These are phyloP conservation scores for Lasiosphaeria miniovina DNA, from an alignment of 495 filamentous ascomycete species.

Conservation along the genomic window DNA sequence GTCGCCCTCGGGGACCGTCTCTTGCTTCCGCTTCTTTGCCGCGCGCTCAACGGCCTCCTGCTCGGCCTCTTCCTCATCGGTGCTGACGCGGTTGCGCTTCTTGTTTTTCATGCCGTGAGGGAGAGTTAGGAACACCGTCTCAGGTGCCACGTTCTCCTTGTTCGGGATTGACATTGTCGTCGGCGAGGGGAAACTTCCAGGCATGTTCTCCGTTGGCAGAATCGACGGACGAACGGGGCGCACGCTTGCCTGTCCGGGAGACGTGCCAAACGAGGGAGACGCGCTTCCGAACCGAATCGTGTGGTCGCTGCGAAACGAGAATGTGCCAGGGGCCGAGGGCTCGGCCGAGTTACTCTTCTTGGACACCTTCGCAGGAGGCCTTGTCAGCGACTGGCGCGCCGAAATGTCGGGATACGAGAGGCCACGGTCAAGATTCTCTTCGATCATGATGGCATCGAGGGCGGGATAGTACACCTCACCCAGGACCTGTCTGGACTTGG, in stretches of 20 bases:
- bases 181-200: constrained; percentile 46
- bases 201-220: constrained; percentile 41
- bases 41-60: constrained; percentile 39
- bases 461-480: constrained; percentile 35
- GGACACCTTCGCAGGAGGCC: constrained; percentile 25
- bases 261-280: constrained; percentile 46
- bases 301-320: constrained; percentile 59
- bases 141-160: constrained; percentile 49
- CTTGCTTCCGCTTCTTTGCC: constrained; percentile 46
- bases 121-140: constrained; percentile 31
- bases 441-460: constrained; percentile 30
- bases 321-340: constrained; percentile 48
- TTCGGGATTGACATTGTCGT: constrained; percentile 27
- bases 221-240: constrained; percentile 56
- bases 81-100: constrained; percentile 59
- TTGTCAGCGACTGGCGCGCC: constrained; percentile 29
- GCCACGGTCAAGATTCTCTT: constrained; percentile 22
- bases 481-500: constrained; percentile 33
- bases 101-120: constrained; percentile 72
- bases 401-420: constrained; percentile 49
- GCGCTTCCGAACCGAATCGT: constrained; percentile 50
- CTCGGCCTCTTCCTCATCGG: constrained; percentile 47
- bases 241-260: constrained; percentile 53
- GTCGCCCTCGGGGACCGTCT: constrained; percentile 46
- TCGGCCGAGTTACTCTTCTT: constrained; percentile 28